Evolutionary conservation across 1,284 basidiomycete genomes (phyloP).

Genomic region (Tranzscheliella williamsii): DNA sequence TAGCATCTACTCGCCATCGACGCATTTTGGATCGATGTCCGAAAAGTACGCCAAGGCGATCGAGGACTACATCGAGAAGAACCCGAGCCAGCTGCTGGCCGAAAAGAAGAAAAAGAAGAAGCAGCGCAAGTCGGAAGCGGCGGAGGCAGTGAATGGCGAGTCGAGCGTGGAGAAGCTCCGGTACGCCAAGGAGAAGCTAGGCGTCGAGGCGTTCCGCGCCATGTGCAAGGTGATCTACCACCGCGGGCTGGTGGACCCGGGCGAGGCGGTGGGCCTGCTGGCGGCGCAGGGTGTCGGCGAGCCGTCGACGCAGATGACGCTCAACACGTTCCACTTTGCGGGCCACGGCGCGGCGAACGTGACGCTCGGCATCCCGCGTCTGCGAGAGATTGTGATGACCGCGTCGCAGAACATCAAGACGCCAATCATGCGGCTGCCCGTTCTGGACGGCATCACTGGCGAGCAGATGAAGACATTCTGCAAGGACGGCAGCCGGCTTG

Average conservation of each 20-base stretch:
- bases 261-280: slow-evolving; percentile 93
- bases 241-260: slow-evolving; percentile 79
- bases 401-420: slow-evolving; percentile 95
- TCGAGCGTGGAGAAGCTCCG: slow-evolving; percentile 60
- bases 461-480: slow-evolving; percentile 74
- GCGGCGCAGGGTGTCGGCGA: slow-evolving; percentile 99
- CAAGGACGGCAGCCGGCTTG: slow-evolving; percentile 83
- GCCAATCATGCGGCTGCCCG: slow-evolving; percentile 91
- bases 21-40: slow-evolving; percentile 85
- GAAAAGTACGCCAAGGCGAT: slow-evolving; percentile 86
- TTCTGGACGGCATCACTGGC: slow-evolving; percentile 47
- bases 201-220: slow-evolving; percentile 51
- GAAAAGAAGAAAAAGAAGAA: slow-evolving; percentile 65
- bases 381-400: slow-evolving; percentile 99
- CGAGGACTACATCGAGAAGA: slow-evolving; percentile 77
- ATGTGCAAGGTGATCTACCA: slow-evolving; percentile 59
- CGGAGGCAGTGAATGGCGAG: slow-evolving; percentile 47
- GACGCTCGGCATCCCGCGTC: slow-evolving; percentile 95
- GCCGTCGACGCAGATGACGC: slow-evolving; percentile 99
- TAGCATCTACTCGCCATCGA: slow-evolving; percentile 76
- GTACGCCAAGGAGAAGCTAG: slow-evolving; percentile 63
- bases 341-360: slow-evolving; percentile 99
- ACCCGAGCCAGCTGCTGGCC: slow-evolving; percentile 75
- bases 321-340: slow-evolving; percentile 98
- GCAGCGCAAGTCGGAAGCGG: slow-evolving; percentile 56